Evolutionary conservation across 495 filamentous ascomycete species (phyloP).

Genomic region (Neurospora tetraspora): DNA sequence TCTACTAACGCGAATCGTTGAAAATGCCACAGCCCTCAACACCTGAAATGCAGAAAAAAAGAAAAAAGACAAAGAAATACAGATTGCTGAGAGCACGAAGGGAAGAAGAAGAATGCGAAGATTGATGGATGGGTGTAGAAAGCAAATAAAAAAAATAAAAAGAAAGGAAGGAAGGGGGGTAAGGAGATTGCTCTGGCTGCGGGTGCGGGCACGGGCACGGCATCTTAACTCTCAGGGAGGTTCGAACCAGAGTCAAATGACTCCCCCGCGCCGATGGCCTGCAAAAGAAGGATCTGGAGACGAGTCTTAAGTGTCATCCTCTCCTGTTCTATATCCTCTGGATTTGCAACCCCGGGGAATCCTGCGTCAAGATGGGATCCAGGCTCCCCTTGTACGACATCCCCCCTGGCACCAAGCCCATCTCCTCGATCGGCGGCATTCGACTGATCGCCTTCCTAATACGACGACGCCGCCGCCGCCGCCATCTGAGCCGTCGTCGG

Average conservation of each 20-base stretch:
- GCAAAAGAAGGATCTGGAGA: not conserved
- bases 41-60: not conserved
- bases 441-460: not conserved
- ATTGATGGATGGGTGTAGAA: not conserved
- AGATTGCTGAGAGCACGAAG: not conserved
- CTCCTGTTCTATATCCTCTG: not conserved
- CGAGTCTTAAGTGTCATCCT: not conserved
- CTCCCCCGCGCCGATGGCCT: not conserved
- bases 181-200: not conserved
- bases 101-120: not conserved
- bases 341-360: too few relatives aligned
- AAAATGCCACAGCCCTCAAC: not conserved
- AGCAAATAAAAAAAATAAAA: not conserved
- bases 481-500: not conserved
- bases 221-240: not conserved
- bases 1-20: too few relatives aligned
- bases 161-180: not conserved
- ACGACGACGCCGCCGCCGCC: not conserved
- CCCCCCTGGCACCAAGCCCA: too few relatives aligned
- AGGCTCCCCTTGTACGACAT: too few relatives aligned
- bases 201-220: too few relatives aligned
- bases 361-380: too few relatives aligned
- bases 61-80: not conserved
- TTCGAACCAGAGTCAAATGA: not conserved
- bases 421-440: too few relatives aligned